phyloP scores from a whole-genome alignment of 768 basidiomycete genomes.

The Tricholoma flavovirens region DNA sequence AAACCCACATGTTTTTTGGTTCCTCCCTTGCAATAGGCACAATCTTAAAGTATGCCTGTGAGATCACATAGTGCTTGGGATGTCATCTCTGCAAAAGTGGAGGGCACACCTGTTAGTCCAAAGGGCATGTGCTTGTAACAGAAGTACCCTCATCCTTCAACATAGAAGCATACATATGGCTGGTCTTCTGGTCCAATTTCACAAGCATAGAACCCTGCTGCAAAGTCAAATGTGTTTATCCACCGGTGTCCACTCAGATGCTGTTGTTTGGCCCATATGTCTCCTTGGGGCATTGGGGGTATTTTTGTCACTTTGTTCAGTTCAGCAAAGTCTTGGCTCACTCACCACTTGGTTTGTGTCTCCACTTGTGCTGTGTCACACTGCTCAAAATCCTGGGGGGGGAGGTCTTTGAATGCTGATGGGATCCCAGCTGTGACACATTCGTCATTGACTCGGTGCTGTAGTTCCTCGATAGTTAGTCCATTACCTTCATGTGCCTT shows the following conservation, averaged over 20 bases:
- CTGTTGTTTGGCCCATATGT: too few relatives aligned
- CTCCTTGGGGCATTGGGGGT: too few relatives aligned
- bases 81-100: conserved; percentile 16
- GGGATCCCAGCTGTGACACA: background rate
- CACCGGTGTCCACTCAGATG: background rate
- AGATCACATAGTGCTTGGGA: conserved; percentile 5
- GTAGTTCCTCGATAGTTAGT: too few relatives aligned
- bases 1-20: too few relatives aligned
- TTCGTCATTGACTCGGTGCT: too few relatives aligned
- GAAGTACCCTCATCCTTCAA: conserved; percentile 27
- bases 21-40: too few relatives aligned
- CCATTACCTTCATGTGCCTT: too few relatives aligned
- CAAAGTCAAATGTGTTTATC: background rate
- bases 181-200: background rate
- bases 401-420: background rate
- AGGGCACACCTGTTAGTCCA: background rate
- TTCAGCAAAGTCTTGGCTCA: too few relatives aligned
- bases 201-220: background rate
- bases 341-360: conserved; percentile 4
- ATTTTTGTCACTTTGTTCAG: too few relatives aligned
- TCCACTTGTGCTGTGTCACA: background rate
- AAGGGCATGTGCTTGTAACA: background rate
- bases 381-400: background rate
- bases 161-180: conserved; percentile 27
- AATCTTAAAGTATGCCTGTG: conserved; percentile 5